Evolutionary conservation across 305 asterid genomes (phyloP).

Genomic region (Ajuga reptans): DNA sequence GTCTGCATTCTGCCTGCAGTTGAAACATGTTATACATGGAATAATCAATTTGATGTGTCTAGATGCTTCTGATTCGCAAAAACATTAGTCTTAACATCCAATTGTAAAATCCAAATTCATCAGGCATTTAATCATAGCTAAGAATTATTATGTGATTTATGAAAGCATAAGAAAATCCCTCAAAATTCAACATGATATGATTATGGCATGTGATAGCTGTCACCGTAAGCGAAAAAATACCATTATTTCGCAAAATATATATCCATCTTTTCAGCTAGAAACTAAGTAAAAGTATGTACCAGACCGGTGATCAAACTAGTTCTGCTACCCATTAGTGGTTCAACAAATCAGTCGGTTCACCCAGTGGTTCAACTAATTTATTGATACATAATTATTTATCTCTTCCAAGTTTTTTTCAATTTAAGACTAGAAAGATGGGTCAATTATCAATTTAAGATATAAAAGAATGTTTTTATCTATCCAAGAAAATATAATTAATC

Average conservation of each 20-base stretch:
- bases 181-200: not conserved
- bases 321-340: not conserved
- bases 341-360: not conserved
- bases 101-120: not conserved
- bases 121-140: not conserved
- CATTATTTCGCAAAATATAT: not conserved
- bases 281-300: not conserved
- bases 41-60: not conserved
- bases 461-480: too few species aligned
- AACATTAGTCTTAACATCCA: not conserved
- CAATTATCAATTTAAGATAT: too few species aligned
- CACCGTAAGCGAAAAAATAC: not conserved
- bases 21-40: conserved; percentile 2
- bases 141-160: not conserved
- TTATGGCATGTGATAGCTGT: not conserved
- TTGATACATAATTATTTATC: not conserved
- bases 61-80: not conserved
- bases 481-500: too few species aligned
- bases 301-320: not conserved
- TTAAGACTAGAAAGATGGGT: too few species aligned
- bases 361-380: not conserved
- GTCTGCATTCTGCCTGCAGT: conserved; percentile 58
- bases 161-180: not conserved
- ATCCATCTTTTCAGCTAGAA: not conserved
- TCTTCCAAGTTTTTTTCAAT: too few species aligned